A percentile compares a stretch with the other conserved stretches of the same genome.
Conservation (phyloP, 495 filamentous ascomycete species). For the Alectoria sarmentosa region DNA sequence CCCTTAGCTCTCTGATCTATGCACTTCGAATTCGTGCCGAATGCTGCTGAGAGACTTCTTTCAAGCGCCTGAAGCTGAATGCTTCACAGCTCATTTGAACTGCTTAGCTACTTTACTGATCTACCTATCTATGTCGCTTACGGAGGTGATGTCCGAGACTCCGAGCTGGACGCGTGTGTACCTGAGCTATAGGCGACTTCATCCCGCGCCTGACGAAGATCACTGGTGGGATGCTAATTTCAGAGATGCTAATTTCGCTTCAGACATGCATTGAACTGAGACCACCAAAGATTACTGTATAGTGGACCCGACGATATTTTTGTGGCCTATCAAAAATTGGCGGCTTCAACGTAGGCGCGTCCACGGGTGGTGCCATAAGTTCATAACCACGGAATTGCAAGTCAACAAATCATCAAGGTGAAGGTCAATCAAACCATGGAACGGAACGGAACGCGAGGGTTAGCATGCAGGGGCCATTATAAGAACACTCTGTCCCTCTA, state of each 20-base stretch:
- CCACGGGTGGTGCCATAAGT: not conserved
- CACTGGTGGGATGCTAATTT: not conserved
- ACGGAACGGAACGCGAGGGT: not conserved
- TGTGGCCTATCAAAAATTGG: not conserved
- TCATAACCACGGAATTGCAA: too few species aligned
- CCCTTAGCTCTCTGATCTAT: not conserved
- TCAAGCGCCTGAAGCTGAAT: conserved; percentile 1
- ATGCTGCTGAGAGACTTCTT: not conserved
- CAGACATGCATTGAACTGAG: conserved; percentile 2
- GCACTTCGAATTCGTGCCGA: not conserved
- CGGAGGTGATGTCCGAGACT: not conserved
- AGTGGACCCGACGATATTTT: not conserved
- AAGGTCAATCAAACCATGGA: not conserved
- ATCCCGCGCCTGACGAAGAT: not conserved
- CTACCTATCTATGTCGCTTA: not conserved
- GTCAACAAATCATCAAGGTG: not conserved
- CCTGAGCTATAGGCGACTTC: not conserved
- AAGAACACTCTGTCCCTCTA: not conserved
- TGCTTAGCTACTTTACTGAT: too few species aligned
- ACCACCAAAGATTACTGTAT: not conserved
- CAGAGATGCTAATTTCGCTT: conserved; percentile 2
- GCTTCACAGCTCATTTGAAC: not conserved
- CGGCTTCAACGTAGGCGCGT: not conserved
- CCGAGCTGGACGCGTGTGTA: not conserved
- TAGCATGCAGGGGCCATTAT: not conserved